These are phyloP conservation scores for Flammula alnicola DNA, from an alignment of 1,284 basidiomycete species.

Conservation along the genomic window DNA sequence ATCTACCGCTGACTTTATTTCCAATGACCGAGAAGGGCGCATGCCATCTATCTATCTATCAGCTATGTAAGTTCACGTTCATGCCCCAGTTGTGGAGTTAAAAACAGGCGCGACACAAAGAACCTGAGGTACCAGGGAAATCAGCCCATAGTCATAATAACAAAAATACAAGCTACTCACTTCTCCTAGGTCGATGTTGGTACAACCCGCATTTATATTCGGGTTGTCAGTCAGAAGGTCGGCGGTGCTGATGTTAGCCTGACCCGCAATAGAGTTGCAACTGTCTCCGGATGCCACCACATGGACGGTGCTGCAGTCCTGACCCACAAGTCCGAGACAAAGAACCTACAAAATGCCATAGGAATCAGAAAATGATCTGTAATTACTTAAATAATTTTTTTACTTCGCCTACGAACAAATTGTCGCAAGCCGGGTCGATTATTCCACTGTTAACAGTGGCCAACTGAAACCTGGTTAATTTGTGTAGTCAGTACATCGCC, in stretches of 20 bases:
- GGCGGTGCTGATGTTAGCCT: slow-evolving; percentile 38
- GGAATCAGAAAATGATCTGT: not conserved
- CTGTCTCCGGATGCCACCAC: slow-evolving; percentile 41
- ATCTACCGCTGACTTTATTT: no score
- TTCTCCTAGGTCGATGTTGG: slow-evolving; percentile 50
- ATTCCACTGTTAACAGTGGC: slow-evolving; percentile 44
- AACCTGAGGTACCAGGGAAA: not conserved
- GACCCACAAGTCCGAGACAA: slow-evolving; percentile 26
- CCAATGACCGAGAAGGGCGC: not conserved
- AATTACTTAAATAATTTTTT: not conserved
- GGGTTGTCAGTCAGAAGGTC: slow-evolving; percentile 56
- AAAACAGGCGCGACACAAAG: not conserved
- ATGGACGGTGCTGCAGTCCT: slow-evolving; percentile 46
- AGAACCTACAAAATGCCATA: not conserved
- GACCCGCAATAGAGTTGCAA: slow-evolving; percentile 41
- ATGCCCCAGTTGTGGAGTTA: no score
- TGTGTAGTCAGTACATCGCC: not conserved
- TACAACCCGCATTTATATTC: slow-evolving; percentile 49
- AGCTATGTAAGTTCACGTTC: not conserved
- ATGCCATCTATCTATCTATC: not conserved
- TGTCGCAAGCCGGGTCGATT: slow-evolving; percentile 47
- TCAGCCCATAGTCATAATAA: not conserved
- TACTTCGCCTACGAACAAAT: slow-evolving; percentile 43
- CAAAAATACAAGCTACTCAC: slow-evolving; percentile 26
- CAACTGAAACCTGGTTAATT: slow-evolving; percentile 44